Percentiles rank a stretch among this genome's conserved stretches.
Conservation (phyloP, 805 yeast genomes). For the Huiozyma naganishii region DNA sequence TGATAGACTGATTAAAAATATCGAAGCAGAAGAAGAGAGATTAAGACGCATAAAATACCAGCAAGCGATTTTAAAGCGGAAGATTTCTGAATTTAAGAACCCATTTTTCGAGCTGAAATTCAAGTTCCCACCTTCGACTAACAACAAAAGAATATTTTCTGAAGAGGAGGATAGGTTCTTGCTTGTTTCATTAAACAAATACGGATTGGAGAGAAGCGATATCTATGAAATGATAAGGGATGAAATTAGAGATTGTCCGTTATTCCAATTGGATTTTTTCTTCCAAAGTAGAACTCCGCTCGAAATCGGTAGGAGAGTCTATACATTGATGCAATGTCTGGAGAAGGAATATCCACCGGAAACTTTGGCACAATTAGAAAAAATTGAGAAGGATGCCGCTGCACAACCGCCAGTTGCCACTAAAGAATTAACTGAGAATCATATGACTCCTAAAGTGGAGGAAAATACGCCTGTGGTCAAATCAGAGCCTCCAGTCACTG, state of each 20-base stretch:
- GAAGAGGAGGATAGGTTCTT: constrained; percentile 90
- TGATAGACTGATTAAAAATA: constrained; percentile 69
- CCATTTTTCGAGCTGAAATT: constrained; percentile 79
- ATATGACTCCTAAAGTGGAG: neutral
- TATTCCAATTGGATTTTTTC: constrained; percentile 83
- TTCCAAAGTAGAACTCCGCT: constrained; percentile 69
- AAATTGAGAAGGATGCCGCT: neutral
- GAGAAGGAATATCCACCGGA: constrained; percentile 43
- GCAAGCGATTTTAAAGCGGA: constrained; percentile 69
- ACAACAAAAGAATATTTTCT: constrained; percentile 46
- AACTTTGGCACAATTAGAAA: neutral
- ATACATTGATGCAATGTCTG: constrained; percentile 65
- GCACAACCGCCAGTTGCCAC: neutral
- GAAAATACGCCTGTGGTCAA: neutral
- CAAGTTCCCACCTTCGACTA: constrained; percentile 59
- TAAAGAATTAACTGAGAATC: neutral
- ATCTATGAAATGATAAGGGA: constrained; percentile 71
- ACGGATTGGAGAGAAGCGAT: constrained; percentile 72
- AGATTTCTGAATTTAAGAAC: constrained; percentile 54
- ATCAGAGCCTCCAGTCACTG: neutral
- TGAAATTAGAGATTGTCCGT: constrained; percentile 61
- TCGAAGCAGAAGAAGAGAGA: constrained; percentile 85
- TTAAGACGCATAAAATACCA: constrained; percentile 54
- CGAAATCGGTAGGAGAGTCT: constrained; percentile 76
- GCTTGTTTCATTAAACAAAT: constrained; percentile 63